Conservation (phyloP, 257 asterid species). For the Solanum pennellii region DNA sequence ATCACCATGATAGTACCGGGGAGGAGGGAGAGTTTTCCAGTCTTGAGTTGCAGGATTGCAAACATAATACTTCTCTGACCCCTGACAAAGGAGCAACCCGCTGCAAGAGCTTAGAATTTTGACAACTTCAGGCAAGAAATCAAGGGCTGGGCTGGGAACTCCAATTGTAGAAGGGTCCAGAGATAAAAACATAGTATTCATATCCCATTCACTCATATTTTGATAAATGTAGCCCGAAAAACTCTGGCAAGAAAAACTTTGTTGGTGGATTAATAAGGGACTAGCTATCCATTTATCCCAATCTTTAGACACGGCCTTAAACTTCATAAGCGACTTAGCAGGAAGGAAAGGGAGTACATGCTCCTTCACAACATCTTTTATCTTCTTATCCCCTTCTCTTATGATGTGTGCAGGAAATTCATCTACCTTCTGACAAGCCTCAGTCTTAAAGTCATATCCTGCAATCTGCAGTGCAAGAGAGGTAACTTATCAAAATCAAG, state of each 20-base stretch:
- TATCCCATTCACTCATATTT: neutral
- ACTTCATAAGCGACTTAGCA: slow-evolving; percentile 30
- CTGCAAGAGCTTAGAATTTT: slow-evolving; percentile 20
- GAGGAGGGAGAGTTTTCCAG: slow-evolving; percentile 24
- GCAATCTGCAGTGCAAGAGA: neutral
- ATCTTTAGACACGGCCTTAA: slow-evolving; percentile 32
- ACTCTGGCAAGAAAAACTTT: slow-evolving; percentile 18
- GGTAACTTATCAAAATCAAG: neutral
- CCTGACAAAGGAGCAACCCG: slow-evolving; percentile 32
- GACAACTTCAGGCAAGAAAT: slow-evolving; percentile 12
- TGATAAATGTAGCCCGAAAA: slow-evolving; percentile 39
- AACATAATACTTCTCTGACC: slow-evolving; percentile 12
- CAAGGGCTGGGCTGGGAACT: slow-evolving; percentile 11
- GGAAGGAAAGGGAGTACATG: slow-evolving; percentile 40
- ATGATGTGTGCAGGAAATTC: neutral
- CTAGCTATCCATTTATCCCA: slow-evolving; percentile 25
- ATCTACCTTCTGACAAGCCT: neutral
- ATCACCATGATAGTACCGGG: slow-evolving; percentile 5
- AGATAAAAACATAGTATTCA: neutral
- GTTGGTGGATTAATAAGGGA: slow-evolving; percentile 30
- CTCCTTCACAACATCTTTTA: slow-evolving; percentile 16
- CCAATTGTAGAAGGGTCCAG: slow-evolving; percentile 19
- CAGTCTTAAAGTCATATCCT: neutral
- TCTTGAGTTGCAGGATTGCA: slow-evolving; percentile 37
- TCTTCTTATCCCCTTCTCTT: neutral